phyloP scores from a whole-genome alignment of 2,329 filamentous ascomycete species.

The Phyllosticta citrichinensis region DNA sequence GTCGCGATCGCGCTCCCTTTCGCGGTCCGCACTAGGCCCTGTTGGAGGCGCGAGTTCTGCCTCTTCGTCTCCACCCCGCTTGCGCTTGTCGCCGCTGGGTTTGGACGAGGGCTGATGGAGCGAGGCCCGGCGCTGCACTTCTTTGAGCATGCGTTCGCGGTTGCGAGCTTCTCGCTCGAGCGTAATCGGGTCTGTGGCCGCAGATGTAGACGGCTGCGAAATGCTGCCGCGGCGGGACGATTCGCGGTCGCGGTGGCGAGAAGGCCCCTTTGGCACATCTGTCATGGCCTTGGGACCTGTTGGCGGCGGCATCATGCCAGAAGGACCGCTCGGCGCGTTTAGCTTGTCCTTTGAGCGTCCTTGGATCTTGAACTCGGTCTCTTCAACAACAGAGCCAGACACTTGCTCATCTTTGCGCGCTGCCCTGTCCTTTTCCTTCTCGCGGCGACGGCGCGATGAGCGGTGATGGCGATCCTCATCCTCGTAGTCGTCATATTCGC shows the following conservation, averaged over 20 bases:
- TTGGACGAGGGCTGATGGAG: constrained; percentile 6
- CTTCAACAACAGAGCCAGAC: constrained; percentile 27
- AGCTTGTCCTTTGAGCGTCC: constrained; percentile 26
- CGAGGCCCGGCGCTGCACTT: constrained; percentile 48
- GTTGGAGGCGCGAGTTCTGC: constrained; percentile 31
- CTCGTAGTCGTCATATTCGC: constrained; percentile 26
- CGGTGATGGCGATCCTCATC: constrained; percentile 28
- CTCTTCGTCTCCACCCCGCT: constrained; percentile 30
- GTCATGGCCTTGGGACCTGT: constrained; percentile 22
- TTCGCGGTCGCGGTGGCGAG: constrained; percentile 3
- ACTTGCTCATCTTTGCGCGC: constrained; percentile 20
- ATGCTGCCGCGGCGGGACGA: not conserved
- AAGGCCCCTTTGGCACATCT: constrained; percentile 27
- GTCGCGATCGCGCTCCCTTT: not conserved
- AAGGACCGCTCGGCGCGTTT: constrained; percentile 12
- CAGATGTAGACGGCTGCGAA: constrained; percentile 8
- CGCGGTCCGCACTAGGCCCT: constrained; percentile 37
- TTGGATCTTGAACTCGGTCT: constrained; percentile 40
- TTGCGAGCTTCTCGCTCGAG: constrained; percentile 58
- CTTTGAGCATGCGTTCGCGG: constrained; percentile 56
- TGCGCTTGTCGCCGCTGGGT: constrained; percentile 26
- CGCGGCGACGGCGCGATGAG: constrained; percentile 30
- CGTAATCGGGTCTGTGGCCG: constrained; percentile 49
- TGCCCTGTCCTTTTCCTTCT: constrained; percentile 25
- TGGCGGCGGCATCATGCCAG: constrained; percentile 26